Evolutionary conservation across 768 basidiomycete genomes (phyloP), one percentile per base, ranked within the genome.

Genomic region (Russula sp.): DNA sequence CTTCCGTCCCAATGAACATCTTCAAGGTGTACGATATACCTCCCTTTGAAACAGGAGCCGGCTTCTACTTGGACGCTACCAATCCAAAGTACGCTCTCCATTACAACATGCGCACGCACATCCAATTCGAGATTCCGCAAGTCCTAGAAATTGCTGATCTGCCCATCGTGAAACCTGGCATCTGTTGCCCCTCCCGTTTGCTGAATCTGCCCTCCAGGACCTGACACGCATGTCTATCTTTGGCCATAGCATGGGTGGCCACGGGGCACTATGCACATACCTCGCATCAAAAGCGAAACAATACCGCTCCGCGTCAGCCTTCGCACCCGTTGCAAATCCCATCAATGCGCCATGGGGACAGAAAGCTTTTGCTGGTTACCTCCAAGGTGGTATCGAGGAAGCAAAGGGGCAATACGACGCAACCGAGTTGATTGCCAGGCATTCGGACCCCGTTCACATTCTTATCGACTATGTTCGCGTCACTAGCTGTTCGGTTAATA

Each of bases 181-280:
- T 56, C 51, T 31, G 11, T 35, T 27, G 32, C 18, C 55, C 44
- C 61, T 31, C 27, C 31, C 18, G n/a, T 22, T 9, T 20, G 31
- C 20, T 62, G 31, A 62, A 45, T 22, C 4, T 5, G 27, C 22
- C 14, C 10, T 18, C 6, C 69, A 94, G 92, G 93, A 98, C 77
- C 80, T 87, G 68, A 80, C 77, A 37, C 85, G 89, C 55, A 86
- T 91, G 71, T 94, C 93, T 22, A 87, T 98, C 70, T 89, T 93
- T 71, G 97, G 97, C 10, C 97, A 99, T 75, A 94, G 91, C 50
- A 99, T 98, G 97, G 93, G 91, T 61, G 97, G 97, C 2, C 94
- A 97, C 71, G 97, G 97, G 8, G 94, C 97, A 13, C 81, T 99
- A 32, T 89, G 89, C 16, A 75, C 98, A 44, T 98, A 98, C 75